These are phyloP conservation scores for Nidularia pulvinata DNA, from an alignment of 768 basidiomycete genomes.

Conservation along the genomic window DNA sequence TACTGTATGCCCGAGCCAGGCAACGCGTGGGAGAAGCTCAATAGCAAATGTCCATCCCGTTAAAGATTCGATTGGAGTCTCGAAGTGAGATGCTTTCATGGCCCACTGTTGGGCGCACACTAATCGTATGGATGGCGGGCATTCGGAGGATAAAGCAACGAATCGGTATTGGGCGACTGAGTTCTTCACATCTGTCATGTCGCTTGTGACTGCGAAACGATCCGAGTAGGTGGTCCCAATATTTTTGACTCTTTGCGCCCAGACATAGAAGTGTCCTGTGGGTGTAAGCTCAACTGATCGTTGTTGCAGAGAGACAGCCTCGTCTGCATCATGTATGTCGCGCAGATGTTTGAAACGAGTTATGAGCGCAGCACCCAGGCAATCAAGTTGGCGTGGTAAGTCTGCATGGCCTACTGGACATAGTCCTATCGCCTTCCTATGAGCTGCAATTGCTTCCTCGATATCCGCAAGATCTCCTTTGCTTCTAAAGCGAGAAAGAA, in stretches of 20 bases:
- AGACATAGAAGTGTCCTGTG: conserved; percentile 5
- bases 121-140: neutral
- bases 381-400: neutral
- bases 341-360: conserved; percentile 4
- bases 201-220: neutral
- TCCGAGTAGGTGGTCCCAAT: neutral
- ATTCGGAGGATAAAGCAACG: neutral
- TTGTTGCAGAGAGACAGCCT: conserved; percentile 1
- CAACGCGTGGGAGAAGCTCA: neutral
- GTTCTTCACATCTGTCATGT: too few relatives aligned
- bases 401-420: conserved; percentile 4
- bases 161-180: neutral
- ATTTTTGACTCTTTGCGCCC: neutral
- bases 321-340: conserved; percentile 5
- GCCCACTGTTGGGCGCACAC: neutral
- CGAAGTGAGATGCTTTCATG: neutral
- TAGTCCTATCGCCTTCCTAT: conserved; percentile 3
- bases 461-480: conserved; percentile 8
- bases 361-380: conserved; percentile 7
- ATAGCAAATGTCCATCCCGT: too few relatives aligned
- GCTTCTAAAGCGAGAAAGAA: conserved; percentile 1
- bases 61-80: neutral
- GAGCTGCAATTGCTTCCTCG: conserved; percentile 4
- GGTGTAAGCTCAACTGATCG: conserved; percentile 7
- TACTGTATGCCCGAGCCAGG: neutral